Percentiles rank a stretch among this genome's conserved stretches.
Conservation (phyloP, 2,329 filamentous ascomycete species). For the Cordyceps fumosorosea region DNA sequence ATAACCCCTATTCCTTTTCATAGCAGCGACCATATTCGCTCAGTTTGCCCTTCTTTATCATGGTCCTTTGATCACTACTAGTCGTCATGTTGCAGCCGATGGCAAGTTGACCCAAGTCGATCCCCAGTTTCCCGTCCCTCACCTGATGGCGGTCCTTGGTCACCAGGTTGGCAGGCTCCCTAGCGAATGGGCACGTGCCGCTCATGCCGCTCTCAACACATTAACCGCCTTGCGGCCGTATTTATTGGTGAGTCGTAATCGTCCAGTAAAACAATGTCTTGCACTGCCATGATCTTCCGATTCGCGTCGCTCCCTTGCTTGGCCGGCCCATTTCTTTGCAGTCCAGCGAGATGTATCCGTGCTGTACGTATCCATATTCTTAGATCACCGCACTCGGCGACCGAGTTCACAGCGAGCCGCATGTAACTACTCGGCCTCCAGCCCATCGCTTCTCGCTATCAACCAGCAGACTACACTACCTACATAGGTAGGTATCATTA, state of each 20-base stretch:
- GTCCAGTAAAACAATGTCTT: not conserved
- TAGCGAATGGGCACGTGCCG: conserved; percentile 2
- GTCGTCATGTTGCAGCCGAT: not conserved
- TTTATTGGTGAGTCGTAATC: not conserved
- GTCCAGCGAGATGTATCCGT: not conserved
- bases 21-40: not conserved
- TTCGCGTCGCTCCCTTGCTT: not conserved
- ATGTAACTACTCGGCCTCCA: not conserved
- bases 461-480: not conserved
- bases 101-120: not conserved
- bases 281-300: not conserved
- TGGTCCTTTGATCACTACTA: not conserved
- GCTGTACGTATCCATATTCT: too few relatives aligned
- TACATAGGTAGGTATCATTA: not conserved
- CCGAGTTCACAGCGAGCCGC: not conserved
- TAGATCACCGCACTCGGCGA: not conserved
- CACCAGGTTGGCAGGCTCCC: not conserved
- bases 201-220: not conserved
- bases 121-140: not conserved
- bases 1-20: not conserved
- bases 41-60: not conserved
- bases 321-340: not conserved
- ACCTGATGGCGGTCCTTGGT: not conserved
- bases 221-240: not conserved
- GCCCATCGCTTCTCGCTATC: not conserved